Evolutionary conservation across 768 basidiomycete genomes (phyloP).

Genomic region (Hebeloma cylindrosporum): DNA sequence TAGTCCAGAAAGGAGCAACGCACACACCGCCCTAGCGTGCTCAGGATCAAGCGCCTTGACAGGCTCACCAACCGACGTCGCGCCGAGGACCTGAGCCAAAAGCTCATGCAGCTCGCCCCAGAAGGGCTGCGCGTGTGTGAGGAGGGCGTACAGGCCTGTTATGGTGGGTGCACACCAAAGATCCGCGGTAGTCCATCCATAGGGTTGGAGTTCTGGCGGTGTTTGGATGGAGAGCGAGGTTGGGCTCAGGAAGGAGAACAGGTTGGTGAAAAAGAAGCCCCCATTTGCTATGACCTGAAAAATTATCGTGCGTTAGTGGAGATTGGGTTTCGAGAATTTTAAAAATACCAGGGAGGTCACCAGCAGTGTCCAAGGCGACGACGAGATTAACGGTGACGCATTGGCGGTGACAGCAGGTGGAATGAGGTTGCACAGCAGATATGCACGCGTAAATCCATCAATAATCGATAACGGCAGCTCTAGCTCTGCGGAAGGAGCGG

Average conservation of each 20-base stretch:
- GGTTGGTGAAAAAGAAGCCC: slow-evolving; percentile 43
- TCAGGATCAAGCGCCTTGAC: slow-evolving; percentile 58
- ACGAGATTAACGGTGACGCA: slow-evolving; percentile 46
- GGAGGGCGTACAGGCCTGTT: slow-evolving; percentile 75
- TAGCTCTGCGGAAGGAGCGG: slow-evolving; percentile 46
- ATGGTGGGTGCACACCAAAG: slow-evolving; percentile 82
- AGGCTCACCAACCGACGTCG: slow-evolving; percentile 28
- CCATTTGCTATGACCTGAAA: slow-evolving; percentile 68
- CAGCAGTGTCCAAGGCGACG: slow-evolving; percentile 77
- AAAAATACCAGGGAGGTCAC: slow-evolving; percentile 66
- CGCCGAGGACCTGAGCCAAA: slow-evolving; percentile 47
- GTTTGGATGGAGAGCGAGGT: slow-evolving; percentile 67
- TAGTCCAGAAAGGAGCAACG: slow-evolving; percentile 57
- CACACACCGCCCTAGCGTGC: slow-evolving; percentile 71
- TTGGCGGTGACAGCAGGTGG: slow-evolving; percentile 65
- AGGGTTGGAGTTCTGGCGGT: slow-evolving; percentile 75
- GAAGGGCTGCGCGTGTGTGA: slow-evolving; percentile 87
- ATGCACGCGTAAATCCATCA: slow-evolving; percentile 78
- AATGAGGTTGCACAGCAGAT: slow-evolving; percentile 76
- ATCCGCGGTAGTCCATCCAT: slow-evolving; percentile 86
- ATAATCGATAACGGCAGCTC: slow-evolving; percentile 75
- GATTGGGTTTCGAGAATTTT: not conserved
- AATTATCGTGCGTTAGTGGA: not conserved
- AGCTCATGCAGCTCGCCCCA: slow-evolving; percentile 63
- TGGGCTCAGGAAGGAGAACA: slow-evolving; percentile 59